Evolutionary conservation across 306 rosid species (phyloP).

Genomic region (Quercus engelmannii): DNA sequence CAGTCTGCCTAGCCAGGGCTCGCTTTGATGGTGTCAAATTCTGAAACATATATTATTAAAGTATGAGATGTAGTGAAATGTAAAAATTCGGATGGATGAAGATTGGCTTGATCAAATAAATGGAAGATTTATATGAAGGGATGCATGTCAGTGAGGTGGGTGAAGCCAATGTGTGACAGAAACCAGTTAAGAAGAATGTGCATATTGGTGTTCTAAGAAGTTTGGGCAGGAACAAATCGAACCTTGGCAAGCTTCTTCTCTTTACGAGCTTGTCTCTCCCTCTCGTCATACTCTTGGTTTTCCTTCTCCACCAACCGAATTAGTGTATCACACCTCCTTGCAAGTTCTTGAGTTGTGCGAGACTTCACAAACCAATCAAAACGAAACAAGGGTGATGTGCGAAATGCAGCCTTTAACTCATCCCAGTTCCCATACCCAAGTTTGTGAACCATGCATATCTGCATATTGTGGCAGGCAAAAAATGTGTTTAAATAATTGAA

Average conservation of each 20-base stretch:
- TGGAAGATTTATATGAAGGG: background rate
- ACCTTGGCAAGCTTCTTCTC: conserved; percentile 99
- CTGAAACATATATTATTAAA: conserved; percentile 39
- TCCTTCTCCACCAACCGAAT: conserved; percentile 95
- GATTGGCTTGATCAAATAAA: background rate
- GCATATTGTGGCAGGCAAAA: conserved; percentile 14
- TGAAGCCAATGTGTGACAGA: background rate
- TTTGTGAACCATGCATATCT: conserved; percentile 99
- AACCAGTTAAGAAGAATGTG: background rate
- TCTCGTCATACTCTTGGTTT: conserved; percentile 92
- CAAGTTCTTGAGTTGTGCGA: conserved; percentile 96
- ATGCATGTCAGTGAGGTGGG: background rate
- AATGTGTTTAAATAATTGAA: background rate
- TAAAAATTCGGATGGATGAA: background rate
- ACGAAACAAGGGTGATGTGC: conserved; percentile 95
- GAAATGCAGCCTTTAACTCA: conserved; percentile 93
- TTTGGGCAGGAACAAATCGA: background rate
- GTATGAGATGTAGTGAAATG: background rate
- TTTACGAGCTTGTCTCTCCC: conserved; percentile 98
- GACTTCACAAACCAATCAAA: conserved; percentile 99
- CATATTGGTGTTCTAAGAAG: background rate
- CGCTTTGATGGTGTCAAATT: conserved; percentile 88
- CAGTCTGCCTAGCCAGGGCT: conserved; percentile 62
- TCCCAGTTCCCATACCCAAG: conserved; percentile 99
- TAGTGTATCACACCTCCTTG: conserved; percentile 96